Percentiles rank a stretch among this genome's conserved stretches.
phyloP scores from a whole-genome alignment of 1,284 basidiomycete genomes.

The Paramarasmius palmivorus region DNA sequence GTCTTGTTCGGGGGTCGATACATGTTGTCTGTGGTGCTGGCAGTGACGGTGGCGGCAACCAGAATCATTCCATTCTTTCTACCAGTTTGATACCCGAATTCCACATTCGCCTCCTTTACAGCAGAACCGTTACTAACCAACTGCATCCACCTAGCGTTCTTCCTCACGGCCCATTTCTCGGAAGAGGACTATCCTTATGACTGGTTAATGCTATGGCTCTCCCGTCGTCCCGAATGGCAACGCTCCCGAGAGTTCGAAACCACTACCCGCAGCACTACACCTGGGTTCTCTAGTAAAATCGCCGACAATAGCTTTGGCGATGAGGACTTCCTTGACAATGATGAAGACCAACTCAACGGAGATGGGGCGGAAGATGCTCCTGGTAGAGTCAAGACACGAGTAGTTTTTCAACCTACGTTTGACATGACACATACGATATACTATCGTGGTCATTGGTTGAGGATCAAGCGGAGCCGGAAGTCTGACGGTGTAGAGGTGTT shows the following conservation, averaged over 20 bases:
- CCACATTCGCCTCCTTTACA: slow-evolving; percentile 10
- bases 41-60: too few species aligned
- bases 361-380: slow-evolving; percentile 30
- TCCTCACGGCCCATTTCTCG: slow-evolving; percentile 82
- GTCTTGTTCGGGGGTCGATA: too few species aligned
- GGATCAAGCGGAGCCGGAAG: slow-evolving; percentile 69
- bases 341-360: slow-evolving; percentile 23
- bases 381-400: slow-evolving; percentile 71
- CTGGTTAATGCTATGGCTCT: slow-evolving; percentile 83
- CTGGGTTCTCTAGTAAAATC: slow-evolving; percentile 46
- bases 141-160: slow-evolving; percentile 59
- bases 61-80: background rate
- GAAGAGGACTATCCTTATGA: slow-evolving; percentile 85
- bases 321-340: slow-evolving; percentile 54
- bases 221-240: slow-evolving; percentile 79
- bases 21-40: too few species aligned
- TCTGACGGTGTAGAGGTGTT: slow-evolving; percentile 68
- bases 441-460: slow-evolving; percentile 78
- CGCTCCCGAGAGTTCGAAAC: slow-evolving; percentile 83
- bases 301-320: slow-evolving; percentile 64
- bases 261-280: slow-evolving; percentile 65
- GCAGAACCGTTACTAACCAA: slow-evolving; percentile 8
- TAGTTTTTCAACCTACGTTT: slow-evolving; percentile 81
- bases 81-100: background rate
- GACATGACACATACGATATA: slow-evolving; percentile 84